These are phyloP conservation scores for Cryomyces minteri DNA, from an alignment of 495 filamentous ascomycete species.

Conservation along the genomic window DNA sequence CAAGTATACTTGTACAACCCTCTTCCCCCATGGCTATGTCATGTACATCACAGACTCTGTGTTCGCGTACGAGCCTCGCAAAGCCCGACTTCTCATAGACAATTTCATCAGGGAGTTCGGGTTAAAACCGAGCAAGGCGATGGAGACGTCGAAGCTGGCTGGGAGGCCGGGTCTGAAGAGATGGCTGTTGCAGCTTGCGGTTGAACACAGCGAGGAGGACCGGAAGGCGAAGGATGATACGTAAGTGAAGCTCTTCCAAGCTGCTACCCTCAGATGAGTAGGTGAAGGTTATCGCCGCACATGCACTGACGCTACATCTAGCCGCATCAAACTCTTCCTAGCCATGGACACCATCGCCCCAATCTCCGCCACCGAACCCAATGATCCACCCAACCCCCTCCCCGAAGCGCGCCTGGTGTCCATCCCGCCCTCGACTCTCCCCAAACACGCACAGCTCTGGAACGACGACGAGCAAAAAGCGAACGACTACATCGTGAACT, in stretches of 20 bases:
- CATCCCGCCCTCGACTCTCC: neutral
- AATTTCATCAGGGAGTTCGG: neutral
- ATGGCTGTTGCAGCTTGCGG: neutral
- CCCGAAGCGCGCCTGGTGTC: neutral
- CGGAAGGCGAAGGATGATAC: neutral
- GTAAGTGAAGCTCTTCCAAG: neutral
- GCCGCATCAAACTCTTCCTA: neutral
- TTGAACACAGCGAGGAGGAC: neutral
- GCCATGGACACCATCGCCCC: neutral
- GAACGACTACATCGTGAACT: neutral
- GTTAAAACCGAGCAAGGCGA: neutral
- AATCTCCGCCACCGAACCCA: neutral
- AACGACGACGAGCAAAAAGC: neutral
- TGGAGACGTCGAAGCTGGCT: neutral
- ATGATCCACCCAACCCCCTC: neutral
- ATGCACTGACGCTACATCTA: neutral
- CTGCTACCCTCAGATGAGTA: neutral
- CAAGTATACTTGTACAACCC: constrained; percentile 1
- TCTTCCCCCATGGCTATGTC: constrained; percentile 8
- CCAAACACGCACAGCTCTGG: neutral
- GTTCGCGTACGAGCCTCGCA: constrained; percentile 4
- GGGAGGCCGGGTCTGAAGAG: neutral
- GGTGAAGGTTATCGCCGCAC: neutral
- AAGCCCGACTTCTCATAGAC: neutral
- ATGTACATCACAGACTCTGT: constrained; percentile 14